Conservation (phyloP, 768 basidiomycete species). For the Clitopilus hobsonii region DNA sequence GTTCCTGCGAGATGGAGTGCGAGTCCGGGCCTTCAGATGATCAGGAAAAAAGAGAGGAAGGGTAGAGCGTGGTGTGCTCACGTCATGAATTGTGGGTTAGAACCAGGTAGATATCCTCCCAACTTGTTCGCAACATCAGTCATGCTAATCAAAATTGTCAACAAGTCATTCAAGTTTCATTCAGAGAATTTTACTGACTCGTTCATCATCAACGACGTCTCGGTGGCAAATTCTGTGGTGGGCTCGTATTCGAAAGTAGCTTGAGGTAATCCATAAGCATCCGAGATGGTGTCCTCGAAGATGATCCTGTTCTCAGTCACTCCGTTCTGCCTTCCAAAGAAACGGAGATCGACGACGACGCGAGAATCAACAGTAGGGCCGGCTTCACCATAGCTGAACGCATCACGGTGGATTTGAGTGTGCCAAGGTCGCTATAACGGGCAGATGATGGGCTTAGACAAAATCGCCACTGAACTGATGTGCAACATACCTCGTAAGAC, state of each 20-base stretch:
- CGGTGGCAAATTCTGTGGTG: constrained; percentile 6
- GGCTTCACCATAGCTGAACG: constrained; percentile 28
- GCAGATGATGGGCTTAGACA: not conserved
- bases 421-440: constrained; percentile 21
- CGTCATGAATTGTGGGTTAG: constrained; percentile 28
- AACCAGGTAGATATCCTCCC: constrained; percentile 27
- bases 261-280: constrained; percentile 29
- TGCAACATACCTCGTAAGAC: constrained; percentile 1
- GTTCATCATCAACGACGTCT: too few species aligned
- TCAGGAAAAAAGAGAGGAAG: not conserved
- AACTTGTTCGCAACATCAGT: constrained; percentile 21
- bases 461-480: not conserved
- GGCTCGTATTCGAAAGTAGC: constrained; percentile 21
- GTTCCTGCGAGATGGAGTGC: constrained; percentile 7
- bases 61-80: constrained; percentile 12
- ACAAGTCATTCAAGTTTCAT: not conserved
- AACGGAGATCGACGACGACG: constrained; percentile 26
- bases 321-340: constrained; percentile 17
- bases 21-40: not conserved
- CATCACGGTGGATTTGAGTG: constrained; percentile 29
- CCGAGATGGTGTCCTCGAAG: constrained; percentile 9
- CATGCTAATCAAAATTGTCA: constrained; percentile 15
- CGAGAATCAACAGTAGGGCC: constrained; percentile 22
- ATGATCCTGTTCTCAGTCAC: constrained; percentile 6
- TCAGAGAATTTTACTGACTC: too few species aligned